A percentile compares a stretch with the other conserved stretches of the same genome.
phyloP scores from a whole-genome alignment of 768 basidiomycete genomes.

The Russula griseocarnosa region DNA sequence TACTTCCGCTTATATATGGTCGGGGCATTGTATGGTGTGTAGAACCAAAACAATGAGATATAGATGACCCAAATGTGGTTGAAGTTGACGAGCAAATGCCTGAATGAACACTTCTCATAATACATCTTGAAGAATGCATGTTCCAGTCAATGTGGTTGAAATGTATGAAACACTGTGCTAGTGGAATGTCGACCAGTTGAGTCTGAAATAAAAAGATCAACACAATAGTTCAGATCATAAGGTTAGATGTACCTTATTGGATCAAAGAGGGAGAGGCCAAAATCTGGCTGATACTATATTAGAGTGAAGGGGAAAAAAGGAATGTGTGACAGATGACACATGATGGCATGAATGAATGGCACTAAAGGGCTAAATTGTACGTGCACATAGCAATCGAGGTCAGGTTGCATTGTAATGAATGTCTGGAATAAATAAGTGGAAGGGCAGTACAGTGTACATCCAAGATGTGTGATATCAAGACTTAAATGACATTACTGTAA shows the following conservation, averaged over 20 bases:
- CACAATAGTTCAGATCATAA: not conserved
- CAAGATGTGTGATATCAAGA: too few relatives aligned
- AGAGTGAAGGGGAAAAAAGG: too few relatives aligned
- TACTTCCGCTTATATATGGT: slow-evolving; percentile 59
- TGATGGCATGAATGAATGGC: too few relatives aligned
- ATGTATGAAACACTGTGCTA: slow-evolving; percentile 91
- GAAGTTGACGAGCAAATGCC: slow-evolving; percentile 97
- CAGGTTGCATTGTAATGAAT: too few relatives aligned
- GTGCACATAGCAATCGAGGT: too few relatives aligned
- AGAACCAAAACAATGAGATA: slow-evolving; percentile 91
- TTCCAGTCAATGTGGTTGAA: slow-evolving; percentile 98
- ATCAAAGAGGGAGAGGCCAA: too few relatives aligned
- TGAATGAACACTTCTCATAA: slow-evolving; percentile 93
- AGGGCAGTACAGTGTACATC: too few relatives aligned
- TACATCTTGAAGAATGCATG: slow-evolving; percentile 98
- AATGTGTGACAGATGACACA: too few relatives aligned
- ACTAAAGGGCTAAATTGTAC: too few relatives aligned
- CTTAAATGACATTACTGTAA: too few relatives aligned
- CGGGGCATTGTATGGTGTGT: slow-evolving; percentile 92
- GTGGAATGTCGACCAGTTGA: slow-evolving; percentile 85
- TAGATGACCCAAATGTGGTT: slow-evolving; percentile 99
- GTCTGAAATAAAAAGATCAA: slow-evolving; percentile 49
- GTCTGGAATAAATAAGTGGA: too few relatives aligned
- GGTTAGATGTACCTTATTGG: slow-evolving; percentile 68
- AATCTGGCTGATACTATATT: too few relatives aligned